Evolutionary conservation across 1,284 basidiomycete genomes (phyloP), one percentile per base, ranked within the genome.

Genomic region (Heliocybe sulcata): DNA sequence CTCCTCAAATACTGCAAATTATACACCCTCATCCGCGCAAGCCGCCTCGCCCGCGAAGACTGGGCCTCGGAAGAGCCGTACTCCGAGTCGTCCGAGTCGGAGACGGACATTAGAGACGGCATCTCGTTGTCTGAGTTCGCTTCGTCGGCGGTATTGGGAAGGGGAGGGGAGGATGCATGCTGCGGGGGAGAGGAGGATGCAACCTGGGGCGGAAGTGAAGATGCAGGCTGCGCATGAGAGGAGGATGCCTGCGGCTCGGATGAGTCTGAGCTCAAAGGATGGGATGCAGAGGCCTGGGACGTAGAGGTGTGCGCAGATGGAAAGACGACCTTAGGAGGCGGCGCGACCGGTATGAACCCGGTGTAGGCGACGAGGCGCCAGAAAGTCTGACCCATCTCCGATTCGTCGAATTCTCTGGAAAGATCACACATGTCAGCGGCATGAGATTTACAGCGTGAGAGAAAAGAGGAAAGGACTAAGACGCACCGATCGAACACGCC

Each of bases 11-110:
- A 81, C 19, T 67, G 64, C 63, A 80, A 72, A 54, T 77, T 69
- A 58, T 81, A 80, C 3, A 76, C 76, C 26, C 68, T 68, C 45
- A 67, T 67, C 19, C 76, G 67, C 0, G 80, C 76, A 2, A 72
- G 65, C 14, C 61, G 60, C 6, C 77, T 71, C 16, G 73, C 76
- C n/a, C 69, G 35, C 33, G 22, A 8, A 10, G 20, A 16, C 11
- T 16, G 29, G 6, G 10, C 23, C 26, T n/a, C 29, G 20, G 12
- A n/a, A 3, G 14, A 19, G 27, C 31, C 51, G 22, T 33, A 9
- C n/a, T 52, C 51, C 20, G n/a, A n/a, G 16, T 35, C 51, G 10
- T 35, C 51, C 29, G 27, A 31, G 16, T n/a, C 38, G 8, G 38
- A 42, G 8, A 42, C 16, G 8, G 4, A 16, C 16, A 6, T 16